These are phyloP conservation scores for Phialophora chinensis DNA, from an alignment of 2,329 filamentous ascomycete species.

Conservation along the genomic window DNA sequence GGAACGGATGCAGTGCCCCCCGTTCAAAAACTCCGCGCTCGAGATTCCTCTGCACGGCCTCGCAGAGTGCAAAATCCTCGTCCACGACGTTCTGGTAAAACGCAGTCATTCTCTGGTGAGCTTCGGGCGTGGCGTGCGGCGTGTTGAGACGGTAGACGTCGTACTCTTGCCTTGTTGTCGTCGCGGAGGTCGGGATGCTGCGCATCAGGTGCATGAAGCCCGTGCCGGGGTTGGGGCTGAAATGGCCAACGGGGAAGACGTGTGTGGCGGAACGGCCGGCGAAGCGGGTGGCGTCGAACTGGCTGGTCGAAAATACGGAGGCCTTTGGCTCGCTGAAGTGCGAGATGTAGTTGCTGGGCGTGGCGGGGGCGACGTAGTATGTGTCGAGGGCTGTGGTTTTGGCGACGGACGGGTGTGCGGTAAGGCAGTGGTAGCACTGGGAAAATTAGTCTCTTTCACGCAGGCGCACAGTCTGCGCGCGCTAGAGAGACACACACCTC, in stretches of 20 bases:
- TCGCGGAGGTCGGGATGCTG: slow-evolving; percentile 60
- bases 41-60: slow-evolving; percentile 65
- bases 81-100: slow-evolving; percentile 70
- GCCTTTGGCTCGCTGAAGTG: slow-evolving; percentile 50
- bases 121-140: slow-evolving; percentile 60
- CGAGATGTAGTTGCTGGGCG: slow-evolving; percentile 60
- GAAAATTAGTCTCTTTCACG: not conserved
- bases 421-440: slow-evolving; percentile 62
- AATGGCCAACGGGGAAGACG: slow-evolving; percentile 42
- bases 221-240: slow-evolving; percentile 27
- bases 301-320: slow-evolving; percentile 29
- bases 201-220: slow-evolving; percentile 39
- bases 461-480: not conserved
- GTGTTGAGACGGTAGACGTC: slow-evolving; percentile 67
- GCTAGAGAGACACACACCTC: slow-evolving; percentile 44
- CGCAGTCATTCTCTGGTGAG: slow-evolving; percentile 63
- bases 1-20: slow-evolving; percentile 65
- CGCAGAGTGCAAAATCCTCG: slow-evolving; percentile 68
- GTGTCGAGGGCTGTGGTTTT: slow-evolving; percentile 61
- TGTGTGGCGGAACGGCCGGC: slow-evolving; percentile 46
- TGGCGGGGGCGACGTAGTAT: slow-evolving; percentile 60
- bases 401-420: slow-evolving; percentile 63
- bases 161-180: slow-evolving; percentile 63
- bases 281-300: slow-evolving; percentile 44
- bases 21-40: slow-evolving; percentile 66